phyloP scores from a whole-genome alignment of 352 stramenopile species.

The Aphanomyces stellatus region DNA sequence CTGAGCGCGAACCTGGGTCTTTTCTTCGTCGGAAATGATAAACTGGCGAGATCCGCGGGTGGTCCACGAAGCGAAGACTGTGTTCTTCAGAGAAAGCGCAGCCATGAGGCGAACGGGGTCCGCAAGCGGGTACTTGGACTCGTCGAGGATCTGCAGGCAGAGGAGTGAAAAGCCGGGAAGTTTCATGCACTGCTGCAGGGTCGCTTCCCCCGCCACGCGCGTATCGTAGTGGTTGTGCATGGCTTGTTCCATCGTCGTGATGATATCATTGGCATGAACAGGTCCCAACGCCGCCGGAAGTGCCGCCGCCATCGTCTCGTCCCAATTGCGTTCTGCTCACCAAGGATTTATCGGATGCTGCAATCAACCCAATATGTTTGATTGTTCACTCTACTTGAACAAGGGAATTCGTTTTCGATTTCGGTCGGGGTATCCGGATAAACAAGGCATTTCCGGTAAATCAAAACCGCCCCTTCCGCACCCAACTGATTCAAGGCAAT shows the following conservation, averaged over 20 bases:
- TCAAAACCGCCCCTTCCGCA: background rate
- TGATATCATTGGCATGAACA: conserved; percentile 1
- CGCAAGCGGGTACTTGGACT: background rate
- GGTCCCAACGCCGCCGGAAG: conserved; percentile 3
- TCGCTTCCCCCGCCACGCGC: conserved; percentile 10
- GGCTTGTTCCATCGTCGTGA: conserved; percentile 18
- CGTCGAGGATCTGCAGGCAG: conserved; percentile 10
- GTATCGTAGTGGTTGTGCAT: background rate
- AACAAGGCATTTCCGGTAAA: background rate
- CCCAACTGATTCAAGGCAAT: background rate
- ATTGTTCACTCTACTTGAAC: background rate
- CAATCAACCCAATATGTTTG: background rate
- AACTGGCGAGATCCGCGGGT: conserved; percentile 10
- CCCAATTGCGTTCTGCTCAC: background rate
- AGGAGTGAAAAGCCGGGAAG: conserved; percentile 12
- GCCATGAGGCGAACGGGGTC: conserved; percentile 6
- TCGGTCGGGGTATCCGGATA: background rate
- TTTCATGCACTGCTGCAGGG: conserved; percentile 20
- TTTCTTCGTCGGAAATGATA: conserved; percentile 15
- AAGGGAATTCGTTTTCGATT: background rate
- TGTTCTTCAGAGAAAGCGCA: conserved; percentile 17
- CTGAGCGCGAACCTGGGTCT: background rate
- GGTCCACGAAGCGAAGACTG: conserved; percentile 9
- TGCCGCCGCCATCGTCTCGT: background rate
- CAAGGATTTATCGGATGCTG: too few species aligned